Percentiles rank a stretch among this genome's conserved stretches.
Conservation (phyloP, 192 early-diverging fungal genomes). For the Podila epigama region DNA sequence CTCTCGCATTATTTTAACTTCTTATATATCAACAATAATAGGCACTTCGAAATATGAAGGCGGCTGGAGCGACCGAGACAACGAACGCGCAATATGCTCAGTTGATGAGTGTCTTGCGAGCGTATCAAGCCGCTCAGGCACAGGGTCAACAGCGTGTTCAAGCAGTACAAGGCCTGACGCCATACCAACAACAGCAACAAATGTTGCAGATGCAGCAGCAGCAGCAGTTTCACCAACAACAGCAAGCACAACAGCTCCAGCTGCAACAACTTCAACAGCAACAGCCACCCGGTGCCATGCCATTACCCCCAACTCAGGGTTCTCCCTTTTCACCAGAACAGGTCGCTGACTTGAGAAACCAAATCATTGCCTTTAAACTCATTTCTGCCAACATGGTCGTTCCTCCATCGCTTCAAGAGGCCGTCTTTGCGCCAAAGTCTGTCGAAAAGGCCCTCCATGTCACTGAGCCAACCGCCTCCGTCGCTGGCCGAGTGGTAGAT, state of each 20-base stretch:
- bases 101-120: constrained; percentile 66
- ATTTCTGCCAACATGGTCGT: constrained; percentile 82
- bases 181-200: constrained; percentile 45
- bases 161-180: constrained; percentile 28
- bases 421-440: constrained; percentile 65
- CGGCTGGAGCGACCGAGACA: constrained; percentile 77
- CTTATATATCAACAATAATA: not conserved
- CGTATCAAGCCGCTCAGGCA: constrained; percentile 44
- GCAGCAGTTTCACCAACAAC: constrained; percentile 52
- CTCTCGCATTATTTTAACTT: no score
- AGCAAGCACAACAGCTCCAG: constrained; percentile 50
- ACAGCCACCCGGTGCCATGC: constrained; percentile 28
- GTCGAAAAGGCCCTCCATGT: constrained; percentile 52
- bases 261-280: constrained; percentile 47
- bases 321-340: constrained; percentile 68
- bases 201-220: constrained; percentile 57
- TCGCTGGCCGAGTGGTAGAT: constrained; percentile 63
- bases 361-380: constrained; percentile 87
- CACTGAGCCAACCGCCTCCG: constrained; percentile 52
- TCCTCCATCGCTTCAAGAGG: constrained; percentile 73
- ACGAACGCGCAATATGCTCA: constrained; percentile 79
- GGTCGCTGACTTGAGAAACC: constrained; percentile 72
- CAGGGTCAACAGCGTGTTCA: constrained; percentile 27
- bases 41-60: constrained; percentile 57
- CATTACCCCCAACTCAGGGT: constrained; percentile 13